Conservation (phyloP, 352 stramenopile species). For the Pythium apleroticum region DNA sequence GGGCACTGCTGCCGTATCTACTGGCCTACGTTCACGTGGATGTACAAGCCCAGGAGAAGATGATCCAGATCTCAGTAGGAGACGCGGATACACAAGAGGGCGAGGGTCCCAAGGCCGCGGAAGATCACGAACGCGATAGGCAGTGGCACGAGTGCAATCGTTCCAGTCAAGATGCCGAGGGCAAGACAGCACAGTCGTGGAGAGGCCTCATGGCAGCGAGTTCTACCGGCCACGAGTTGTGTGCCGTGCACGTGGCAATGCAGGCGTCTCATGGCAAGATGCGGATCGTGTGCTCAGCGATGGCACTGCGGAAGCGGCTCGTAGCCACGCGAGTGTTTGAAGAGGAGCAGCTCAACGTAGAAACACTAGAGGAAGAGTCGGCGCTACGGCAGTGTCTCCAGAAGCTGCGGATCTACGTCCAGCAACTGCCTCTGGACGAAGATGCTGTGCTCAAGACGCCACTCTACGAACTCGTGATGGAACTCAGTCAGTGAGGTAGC, state of each 20-base stretch:
- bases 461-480: not conserved
- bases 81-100: not conserved
- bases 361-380: not conserved
- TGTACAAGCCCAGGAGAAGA: not conserved
- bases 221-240: conserved; percentile 10
- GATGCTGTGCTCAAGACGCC: not conserved
- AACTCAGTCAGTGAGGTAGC: not conserved
- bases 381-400: not conserved
- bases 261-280: not conserved
- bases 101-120: not conserved
- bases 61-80: not conserved
- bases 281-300: conserved; percentile 10
- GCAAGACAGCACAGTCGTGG: not conserved
- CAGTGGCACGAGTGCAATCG: not conserved
- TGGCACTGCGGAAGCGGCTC: conserved; percentile 11
- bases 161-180: not conserved
- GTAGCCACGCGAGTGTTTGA: conserved; percentile 4
- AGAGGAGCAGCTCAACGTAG: not conserved
- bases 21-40: conserved; percentile 24
- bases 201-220: conserved; percentile 7
- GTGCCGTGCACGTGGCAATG: conserved; percentile 8
- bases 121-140: not conserved
- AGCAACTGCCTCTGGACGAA: not conserved
- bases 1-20: conserved; percentile 16
- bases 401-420: conserved; percentile 1